phyloP scores from a whole-genome alignment of 2,329 filamentous ascomycete genomes.

The Neofusicoccum ribis region DNA sequence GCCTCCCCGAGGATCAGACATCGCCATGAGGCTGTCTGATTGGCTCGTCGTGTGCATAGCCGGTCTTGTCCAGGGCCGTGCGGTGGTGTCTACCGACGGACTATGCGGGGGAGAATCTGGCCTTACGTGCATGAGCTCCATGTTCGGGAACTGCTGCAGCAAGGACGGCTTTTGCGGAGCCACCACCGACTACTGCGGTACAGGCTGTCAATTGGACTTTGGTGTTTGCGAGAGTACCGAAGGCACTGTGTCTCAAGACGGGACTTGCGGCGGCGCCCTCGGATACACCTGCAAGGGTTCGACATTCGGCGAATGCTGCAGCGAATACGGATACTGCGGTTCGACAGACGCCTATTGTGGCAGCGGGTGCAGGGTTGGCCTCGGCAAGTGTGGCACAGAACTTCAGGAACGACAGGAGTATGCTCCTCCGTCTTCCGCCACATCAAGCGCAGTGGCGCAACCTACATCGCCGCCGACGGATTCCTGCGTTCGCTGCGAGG shows the following conservation, averaged over 20 bases:
- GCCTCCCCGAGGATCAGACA: not conserved
- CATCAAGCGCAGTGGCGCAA: not conserved
- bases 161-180: constrained; percentile 25
- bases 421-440: not conserved
- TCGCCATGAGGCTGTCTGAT: constrained; percentile 7
- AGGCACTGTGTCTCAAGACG: constrained; percentile 7
- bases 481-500: constrained; percentile 30
- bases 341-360: constrained; percentile 17
- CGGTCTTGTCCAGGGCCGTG: constrained; percentile 8
- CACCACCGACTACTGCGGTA: constrained; percentile 24
- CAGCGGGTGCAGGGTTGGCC: constrained; percentile 11
- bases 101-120: constrained; percentile 25
- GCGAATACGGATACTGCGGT: constrained; percentile 23
- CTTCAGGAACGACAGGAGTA: not conserved
- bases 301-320: constrained; percentile 27
- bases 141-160: constrained; percentile 28
- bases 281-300: constrained; percentile 29
- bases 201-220: constrained; percentile 26
- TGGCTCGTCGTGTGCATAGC: constrained; percentile 15
- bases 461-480: not conserved
- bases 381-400: constrained; percentile 15
- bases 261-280: constrained; percentile 25
- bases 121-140: constrained; percentile 25
- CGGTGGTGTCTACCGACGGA: constrained; percentile 25
- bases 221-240: constrained; percentile 24